These are phyloP conservation scores for Blumeriella jaapii DNA, from an alignment of 2,329 filamentous ascomycete genomes.

Conservation along the genomic window DNA sequence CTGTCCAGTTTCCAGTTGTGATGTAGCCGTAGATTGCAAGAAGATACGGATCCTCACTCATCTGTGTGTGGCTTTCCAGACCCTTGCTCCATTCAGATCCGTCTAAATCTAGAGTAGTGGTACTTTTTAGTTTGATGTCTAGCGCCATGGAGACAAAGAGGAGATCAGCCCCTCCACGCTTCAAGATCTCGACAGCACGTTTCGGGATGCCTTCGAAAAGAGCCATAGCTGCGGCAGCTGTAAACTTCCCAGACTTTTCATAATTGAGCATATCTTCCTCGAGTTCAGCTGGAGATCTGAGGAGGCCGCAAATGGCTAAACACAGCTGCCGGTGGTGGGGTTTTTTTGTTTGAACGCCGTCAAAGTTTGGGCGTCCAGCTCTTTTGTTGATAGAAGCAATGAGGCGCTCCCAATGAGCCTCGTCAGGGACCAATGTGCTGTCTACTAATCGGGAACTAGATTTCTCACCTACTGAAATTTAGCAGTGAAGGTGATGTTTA, in stretches of 20 bases:
- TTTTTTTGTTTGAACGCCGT: conserved; percentile 50
- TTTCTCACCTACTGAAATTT: conserved; percentile 33
- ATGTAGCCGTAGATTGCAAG: conserved; percentile 71
- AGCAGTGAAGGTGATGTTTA: not conserved
- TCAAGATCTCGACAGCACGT: conserved; percentile 58
- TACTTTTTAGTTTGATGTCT: conserved; percentile 47
- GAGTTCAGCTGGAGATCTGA: conserved; percentile 40
- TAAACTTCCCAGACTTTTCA: conserved; percentile 42
- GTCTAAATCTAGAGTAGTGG: conserved; percentile 28
- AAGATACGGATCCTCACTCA: conserved; percentile 65
- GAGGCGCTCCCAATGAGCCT: conserved; percentile 45
- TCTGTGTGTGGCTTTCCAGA: conserved; percentile 21
- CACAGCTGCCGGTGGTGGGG: conserved; percentile 65
- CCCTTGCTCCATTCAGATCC: conserved; percentile 22
- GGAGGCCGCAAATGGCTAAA: conserved; percentile 64
- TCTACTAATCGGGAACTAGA: conserved; percentile 37
- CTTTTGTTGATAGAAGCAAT: conserved; percentile 54
- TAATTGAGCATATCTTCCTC: conserved; percentile 34
- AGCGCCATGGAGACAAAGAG: conserved; percentile 57
- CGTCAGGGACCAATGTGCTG: conserved; percentile 33
- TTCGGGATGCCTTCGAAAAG: conserved; percentile 61
- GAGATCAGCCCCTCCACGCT: conserved; percentile 54
- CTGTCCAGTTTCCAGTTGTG: conserved; percentile 63
- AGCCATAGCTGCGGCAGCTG: conserved; percentile 65
- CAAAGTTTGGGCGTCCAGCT: conserved; percentile 48